phyloP scores from a whole-genome alignment of 495 filamentous ascomycete species.

The Trichoderma erinaceum region DNA sequence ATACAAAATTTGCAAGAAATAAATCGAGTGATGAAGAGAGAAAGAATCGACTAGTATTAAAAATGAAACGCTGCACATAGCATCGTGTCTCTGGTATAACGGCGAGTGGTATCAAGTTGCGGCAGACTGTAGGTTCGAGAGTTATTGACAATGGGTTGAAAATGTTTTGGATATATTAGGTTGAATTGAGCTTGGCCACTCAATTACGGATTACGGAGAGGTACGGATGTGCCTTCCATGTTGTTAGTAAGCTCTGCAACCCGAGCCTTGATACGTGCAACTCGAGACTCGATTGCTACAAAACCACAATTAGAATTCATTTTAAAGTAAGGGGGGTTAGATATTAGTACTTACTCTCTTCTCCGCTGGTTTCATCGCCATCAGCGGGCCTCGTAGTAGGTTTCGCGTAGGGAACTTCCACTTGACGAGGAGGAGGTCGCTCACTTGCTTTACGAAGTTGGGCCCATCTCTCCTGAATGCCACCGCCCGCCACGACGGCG shows the following conservation, averaged over 20 bases:
- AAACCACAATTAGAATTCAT: constrained; percentile 25
- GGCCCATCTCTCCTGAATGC: constrained; percentile 73
- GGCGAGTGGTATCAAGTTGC: constrained; percentile 12
- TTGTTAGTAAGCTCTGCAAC: constrained; percentile 90
- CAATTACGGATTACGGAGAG: constrained; percentile 10
- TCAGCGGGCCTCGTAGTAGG: constrained; percentile 51
- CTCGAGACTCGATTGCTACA: constrained; percentile 86
- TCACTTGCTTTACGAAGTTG: constrained; percentile 90
- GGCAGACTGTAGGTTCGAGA: background rate
- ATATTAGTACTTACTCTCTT: constrained; percentile 72
- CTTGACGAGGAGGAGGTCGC: constrained; percentile 54
- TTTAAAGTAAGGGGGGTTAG: background rate
- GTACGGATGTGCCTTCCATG: constrained; percentile 46
- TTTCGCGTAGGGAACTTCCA: constrained; percentile 56
- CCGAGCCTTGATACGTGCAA: constrained; percentile 94
- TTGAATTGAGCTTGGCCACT: background rate
- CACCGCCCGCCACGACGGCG: constrained; percentile 28
- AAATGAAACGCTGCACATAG: constrained; percentile 8
- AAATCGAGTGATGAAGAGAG: background rate
- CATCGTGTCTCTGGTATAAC: constrained; percentile 1
- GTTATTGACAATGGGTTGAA: background rate
- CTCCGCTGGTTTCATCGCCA: constrained; percentile 76
- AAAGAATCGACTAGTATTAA: constrained; percentile 6
- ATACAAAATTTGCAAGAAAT: background rate
- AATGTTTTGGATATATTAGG: background rate